phyloP scores from a whole-genome alignment of 2,329 filamentous ascomycete species.

The Tolypocladium capitatum region DNA sequence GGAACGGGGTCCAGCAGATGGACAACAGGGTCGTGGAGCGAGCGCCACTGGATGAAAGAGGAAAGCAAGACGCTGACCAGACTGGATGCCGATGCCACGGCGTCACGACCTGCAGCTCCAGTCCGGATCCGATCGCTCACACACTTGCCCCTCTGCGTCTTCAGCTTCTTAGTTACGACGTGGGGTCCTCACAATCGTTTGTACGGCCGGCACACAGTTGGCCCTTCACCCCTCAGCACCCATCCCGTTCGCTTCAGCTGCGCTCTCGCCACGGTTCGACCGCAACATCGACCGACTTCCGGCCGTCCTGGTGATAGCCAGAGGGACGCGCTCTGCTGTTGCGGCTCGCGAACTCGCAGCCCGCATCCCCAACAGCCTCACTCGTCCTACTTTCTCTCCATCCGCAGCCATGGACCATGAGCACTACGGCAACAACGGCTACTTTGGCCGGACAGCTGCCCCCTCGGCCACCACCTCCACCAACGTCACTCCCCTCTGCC shows the following conservation, averaged over 20 bases:
- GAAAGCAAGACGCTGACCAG: background rate
- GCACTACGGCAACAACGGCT: conserved; percentile 7
- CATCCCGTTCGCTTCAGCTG: background rate
- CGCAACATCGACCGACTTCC: background rate
- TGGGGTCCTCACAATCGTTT: background rate
- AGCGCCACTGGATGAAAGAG: background rate
- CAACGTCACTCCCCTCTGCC: conserved; percentile 24
- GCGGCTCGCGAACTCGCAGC: background rate
- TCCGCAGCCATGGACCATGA: conserved; percentile 15
- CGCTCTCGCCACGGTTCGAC: background rate
- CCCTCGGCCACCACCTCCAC: conserved; percentile 24
- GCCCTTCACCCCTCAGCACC: too few relatives aligned
- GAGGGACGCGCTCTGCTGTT: background rate
- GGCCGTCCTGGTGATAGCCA: background rate
- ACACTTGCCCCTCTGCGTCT: background rate
- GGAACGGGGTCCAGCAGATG: background rate
- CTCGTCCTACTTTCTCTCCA: background rate
- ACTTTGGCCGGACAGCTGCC: conserved; percentile 13
- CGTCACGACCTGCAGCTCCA: background rate
- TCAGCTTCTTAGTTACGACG: background rate
- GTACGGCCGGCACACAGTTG: background rate
- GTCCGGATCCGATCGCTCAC: background rate
- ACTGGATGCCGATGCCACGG: background rate
- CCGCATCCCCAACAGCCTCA: background rate
- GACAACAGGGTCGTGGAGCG: background rate